These are phyloP conservation scores for Pulveroboletus sp. DNA, from an alignment of 768 basidiomycete genomes.

Conservation along the genomic window DNA sequence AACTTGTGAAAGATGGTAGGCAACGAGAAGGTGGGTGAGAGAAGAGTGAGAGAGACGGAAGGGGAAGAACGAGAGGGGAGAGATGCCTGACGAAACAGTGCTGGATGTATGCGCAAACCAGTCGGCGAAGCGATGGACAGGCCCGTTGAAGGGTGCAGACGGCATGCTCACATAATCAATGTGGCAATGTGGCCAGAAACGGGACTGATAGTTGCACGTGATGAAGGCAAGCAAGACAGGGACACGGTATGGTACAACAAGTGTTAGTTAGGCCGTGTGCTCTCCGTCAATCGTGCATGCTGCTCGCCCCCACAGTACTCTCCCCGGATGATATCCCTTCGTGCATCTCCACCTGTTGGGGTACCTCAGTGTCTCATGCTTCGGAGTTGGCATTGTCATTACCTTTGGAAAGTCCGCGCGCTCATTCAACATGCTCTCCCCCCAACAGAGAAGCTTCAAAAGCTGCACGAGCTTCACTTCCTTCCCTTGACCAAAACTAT, in stretches of 20 bases:
- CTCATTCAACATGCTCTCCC: constrained; percentile 73
- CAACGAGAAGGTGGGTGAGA: neutral
- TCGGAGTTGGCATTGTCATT: constrained; percentile 18
- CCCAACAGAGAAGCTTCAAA: constrained; percentile 84
- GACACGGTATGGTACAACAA: neutral
- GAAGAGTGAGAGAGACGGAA: neutral
- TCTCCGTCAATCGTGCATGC: constrained; percentile 23
- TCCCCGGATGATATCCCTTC: constrained; percentile 18
- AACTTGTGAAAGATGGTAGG: neutral
- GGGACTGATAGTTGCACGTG: constrained; percentile 12
- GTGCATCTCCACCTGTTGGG: constrained; percentile 30
- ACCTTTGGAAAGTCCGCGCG: constrained; percentile 79
- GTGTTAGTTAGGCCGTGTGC: neutral
- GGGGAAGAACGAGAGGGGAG: neutral
- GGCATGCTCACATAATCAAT: constrained; percentile 29
- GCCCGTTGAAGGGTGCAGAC: constrained; percentile 23
- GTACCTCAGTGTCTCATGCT: constrained; percentile 20
- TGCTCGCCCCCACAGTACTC: constrained; percentile 12
- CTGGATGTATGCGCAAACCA: constrained; percentile 24
- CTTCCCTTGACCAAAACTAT: constrained; percentile 85
- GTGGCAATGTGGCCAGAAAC: no score
- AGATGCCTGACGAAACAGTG: constrained; percentile 14
- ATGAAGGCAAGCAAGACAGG: neutral
- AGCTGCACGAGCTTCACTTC: constrained; percentile 85
- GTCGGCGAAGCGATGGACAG: constrained; percentile 22